phyloP scores from a whole-genome alignment of 106 monocot genomes.

The Acorus gramineus region DNA sequence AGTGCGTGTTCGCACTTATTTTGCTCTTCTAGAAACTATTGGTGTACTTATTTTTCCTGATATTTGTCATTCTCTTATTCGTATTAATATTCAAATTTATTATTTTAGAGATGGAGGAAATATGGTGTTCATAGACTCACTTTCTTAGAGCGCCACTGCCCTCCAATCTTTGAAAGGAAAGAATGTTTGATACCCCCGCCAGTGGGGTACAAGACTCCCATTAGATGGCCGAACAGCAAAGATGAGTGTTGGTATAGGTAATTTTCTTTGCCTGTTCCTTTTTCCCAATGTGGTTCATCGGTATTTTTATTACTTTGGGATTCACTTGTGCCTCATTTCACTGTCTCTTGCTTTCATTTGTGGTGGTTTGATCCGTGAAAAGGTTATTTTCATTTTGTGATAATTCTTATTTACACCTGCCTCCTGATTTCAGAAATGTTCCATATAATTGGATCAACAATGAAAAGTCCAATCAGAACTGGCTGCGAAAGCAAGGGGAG shows the following conservation, averaged over 20 bases:
- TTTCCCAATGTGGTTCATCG: no score
- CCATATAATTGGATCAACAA: slow-evolving; percentile 87
- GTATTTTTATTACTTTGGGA: no score
- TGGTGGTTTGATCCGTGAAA: no score
- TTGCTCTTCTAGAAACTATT: not conserved
- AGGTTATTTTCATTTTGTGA: not conserved
- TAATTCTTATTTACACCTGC: not conserved
- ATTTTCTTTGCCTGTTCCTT: not conserved
- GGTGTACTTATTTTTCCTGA: not conserved
- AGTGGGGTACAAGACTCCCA: slow-evolving; percentile 17
- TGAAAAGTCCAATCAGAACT: slow-evolving; percentile 79
- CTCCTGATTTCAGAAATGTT: slow-evolving; percentile 45
- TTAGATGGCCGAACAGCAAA: slow-evolving; percentile 21
- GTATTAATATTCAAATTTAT: not conserved
- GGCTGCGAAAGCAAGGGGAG: slow-evolving; percentile 74
- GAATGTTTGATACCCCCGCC: slow-evolving; percentile 20
- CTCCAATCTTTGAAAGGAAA: slow-evolving; percentile 16
- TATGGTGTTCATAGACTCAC: slow-evolving; percentile 26
- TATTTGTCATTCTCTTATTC: not conserved
- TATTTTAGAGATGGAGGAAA: slow-evolving; percentile 59
- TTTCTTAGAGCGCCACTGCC: slow-evolving; percentile 15
- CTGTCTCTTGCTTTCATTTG: no score
- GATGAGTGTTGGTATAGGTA: slow-evolving; percentile 24
- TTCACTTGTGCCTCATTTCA: no score
- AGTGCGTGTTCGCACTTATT: no score